Conservation (phyloP, 768 basidiomycete genomes). For the Termitomyces sp. region DNA sequence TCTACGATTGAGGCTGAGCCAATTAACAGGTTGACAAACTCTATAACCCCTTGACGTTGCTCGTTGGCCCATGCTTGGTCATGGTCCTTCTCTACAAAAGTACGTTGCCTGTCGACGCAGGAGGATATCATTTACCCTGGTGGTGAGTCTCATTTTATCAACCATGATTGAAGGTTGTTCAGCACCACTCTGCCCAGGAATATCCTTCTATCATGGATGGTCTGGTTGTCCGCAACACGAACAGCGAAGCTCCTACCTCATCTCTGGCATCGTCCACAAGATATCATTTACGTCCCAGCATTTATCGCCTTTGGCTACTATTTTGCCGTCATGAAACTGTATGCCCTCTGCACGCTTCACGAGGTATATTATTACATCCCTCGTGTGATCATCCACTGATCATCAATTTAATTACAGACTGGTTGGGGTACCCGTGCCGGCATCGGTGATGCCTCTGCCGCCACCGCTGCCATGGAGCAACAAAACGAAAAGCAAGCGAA, state of each 20-base stretch:
- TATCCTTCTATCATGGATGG: slow-evolving; percentile 58
- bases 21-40: slow-evolving; percentile 69
- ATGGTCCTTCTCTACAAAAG: slow-evolving; percentile 74
- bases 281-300: slow-evolving; percentile 79
- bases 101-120: slow-evolving; percentile 57
- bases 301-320: slow-evolving; percentile 91
- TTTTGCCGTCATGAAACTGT: slow-evolving; percentile 92
- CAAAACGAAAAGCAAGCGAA: slow-evolving; percentile 29
- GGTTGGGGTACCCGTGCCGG: slow-evolving; percentile 96
- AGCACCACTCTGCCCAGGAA: slow-evolving; percentile 42
- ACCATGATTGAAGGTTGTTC: neutral
- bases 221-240: slow-evolving; percentile 68
- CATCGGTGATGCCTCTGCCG: slow-evolving; percentile 78
- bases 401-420: slow-evolving; percentile 41
- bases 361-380: slow-evolving; percentile 42
- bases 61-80: slow-evolving; percentile 80
- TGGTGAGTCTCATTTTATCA: slow-evolving; percentile 45
- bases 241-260: slow-evolving; percentile 82
- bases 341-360: slow-evolving; percentile 85
- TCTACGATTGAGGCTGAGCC: neutral
- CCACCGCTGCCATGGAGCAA: slow-evolving; percentile 62
- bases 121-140: slow-evolving; percentile 79
- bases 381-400: neutral
- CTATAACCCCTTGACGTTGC: slow-evolving; percentile 81
- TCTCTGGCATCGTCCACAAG: slow-evolving; percentile 70